These are phyloP conservation scores for Teunomyces cretensis DNA, from an alignment of 805 yeast genomes.

Conservation along the genomic window DNA sequence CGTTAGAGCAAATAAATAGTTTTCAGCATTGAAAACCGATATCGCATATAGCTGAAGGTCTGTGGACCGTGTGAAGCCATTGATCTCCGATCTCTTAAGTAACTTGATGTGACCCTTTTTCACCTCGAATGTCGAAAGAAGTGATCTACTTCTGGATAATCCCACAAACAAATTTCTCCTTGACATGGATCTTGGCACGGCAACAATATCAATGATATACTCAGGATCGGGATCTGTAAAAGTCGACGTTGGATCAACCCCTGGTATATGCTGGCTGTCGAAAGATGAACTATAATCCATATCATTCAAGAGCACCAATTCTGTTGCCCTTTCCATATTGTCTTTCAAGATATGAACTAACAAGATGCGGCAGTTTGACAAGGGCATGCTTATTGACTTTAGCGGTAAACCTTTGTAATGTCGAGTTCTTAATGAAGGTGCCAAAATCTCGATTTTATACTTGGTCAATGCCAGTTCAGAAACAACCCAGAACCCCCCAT, in stretches of 20 bases:
- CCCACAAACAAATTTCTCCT: background rate
- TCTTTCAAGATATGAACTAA: background rate
- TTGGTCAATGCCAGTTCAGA: background rate
- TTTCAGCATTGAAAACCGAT: conserved; percentile 10
- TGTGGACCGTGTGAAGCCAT: background rate
- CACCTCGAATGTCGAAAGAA: background rate
- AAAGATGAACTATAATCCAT: background rate
- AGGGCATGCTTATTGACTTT: background rate
- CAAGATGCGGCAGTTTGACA: background rate
- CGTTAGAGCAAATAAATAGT: conserved; percentile 13
- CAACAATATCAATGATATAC: background rate
- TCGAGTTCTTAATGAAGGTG: background rate
- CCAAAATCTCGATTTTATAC: background rate
- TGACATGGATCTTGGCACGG: background rate
- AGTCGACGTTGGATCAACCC: background rate
- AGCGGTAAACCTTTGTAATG: background rate
- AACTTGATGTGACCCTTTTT: background rate
- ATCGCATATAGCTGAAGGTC: conserved; percentile 13
- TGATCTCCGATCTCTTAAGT: background rate
- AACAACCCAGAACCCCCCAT: background rate
- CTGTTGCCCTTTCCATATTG: background rate
- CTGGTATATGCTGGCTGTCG: background rate
- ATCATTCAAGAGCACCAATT: background rate
- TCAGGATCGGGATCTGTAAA: background rate
- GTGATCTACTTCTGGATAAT: conserved; percentile 3